Evolutionary conservation across 306 rosid genomes (phyloP).

Genomic region (Cucumis sativus): DNA sequence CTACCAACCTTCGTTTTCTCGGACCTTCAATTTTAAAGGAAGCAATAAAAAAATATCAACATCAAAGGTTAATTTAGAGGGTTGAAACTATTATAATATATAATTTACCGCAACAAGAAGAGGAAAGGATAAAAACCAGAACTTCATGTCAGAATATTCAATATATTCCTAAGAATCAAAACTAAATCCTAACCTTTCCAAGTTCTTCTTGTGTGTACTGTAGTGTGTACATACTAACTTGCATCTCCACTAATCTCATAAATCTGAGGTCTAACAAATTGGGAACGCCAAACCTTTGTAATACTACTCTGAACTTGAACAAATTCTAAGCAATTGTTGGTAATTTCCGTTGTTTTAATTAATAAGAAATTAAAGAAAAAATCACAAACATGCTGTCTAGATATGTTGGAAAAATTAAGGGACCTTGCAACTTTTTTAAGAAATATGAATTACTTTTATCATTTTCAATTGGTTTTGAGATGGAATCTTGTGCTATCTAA

Average conservation of each 20-base stretch:
- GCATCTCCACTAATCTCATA: not conserved
- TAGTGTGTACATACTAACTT: not conserved
- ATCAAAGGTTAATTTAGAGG: not conserved
- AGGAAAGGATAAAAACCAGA: not conserved
- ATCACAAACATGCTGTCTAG: no score
- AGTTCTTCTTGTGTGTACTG: not conserved
- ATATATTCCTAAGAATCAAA: not conserved
- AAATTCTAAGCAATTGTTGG: no score
- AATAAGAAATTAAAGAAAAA: no score
- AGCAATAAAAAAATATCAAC: not conserved
- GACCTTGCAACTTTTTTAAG: no score
- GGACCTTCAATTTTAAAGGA: constrained; percentile 21
- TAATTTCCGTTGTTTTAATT: no score
- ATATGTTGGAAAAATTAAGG: no score
- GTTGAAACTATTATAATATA: not conserved
- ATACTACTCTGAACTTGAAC: not conserved
- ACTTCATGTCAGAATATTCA: not conserved
- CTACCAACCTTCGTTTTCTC: constrained; percentile 66
- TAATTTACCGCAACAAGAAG: not conserved
- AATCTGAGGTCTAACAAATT: not conserved
- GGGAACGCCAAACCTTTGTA: not conserved
- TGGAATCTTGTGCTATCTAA: no score
- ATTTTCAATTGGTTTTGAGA: no score
- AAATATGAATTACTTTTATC: no score
- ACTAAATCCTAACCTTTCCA: not conserved